A percentile compares a stretch with the other conserved stretches of the same genome.
Evolutionary conservation across 23 red algal species (phyloP).

Genomic region (Gracilariopsis chorda): DNA sequence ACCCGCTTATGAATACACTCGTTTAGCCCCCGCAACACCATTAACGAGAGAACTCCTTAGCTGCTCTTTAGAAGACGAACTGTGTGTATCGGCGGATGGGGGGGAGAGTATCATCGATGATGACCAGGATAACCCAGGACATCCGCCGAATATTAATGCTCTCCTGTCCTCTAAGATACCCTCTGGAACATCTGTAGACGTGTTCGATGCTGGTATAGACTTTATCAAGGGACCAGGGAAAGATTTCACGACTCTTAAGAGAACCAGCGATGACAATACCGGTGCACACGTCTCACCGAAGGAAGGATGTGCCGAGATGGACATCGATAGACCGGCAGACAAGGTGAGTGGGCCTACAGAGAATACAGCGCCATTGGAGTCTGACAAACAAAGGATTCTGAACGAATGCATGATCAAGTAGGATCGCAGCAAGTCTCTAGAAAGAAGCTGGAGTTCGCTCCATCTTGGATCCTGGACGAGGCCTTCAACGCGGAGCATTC

Average conservation of each 20-base stretch:
- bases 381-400: neutral
- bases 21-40: neutral
- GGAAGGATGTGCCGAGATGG: no score
- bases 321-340: neutral
- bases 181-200: no score
- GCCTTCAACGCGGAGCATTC: neutral
- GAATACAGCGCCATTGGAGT: neutral
- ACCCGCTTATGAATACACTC: constrained; percentile 22
- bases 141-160: neutral
- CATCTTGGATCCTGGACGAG: constrained; percentile 1
- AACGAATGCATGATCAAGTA: neutral
- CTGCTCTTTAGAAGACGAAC: neutral
- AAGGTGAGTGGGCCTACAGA: neutral
- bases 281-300: no score
- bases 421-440: neutral
- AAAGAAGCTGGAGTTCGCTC: neutral
- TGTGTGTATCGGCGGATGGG: neutral
- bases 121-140: neutral
- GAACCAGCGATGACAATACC: no score
- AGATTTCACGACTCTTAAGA: no score
- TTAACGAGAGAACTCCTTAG: neutral
- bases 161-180: neutral
- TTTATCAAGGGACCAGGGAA: no score
- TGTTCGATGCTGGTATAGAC: no score
- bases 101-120: neutral